A percentile compares a stretch with the other conserved stretches of the same genome.
phyloP scores from a whole-genome alignment of 2,329 filamentous ascomycete genomes.

The Colletotrichum echinochloae region DNA sequence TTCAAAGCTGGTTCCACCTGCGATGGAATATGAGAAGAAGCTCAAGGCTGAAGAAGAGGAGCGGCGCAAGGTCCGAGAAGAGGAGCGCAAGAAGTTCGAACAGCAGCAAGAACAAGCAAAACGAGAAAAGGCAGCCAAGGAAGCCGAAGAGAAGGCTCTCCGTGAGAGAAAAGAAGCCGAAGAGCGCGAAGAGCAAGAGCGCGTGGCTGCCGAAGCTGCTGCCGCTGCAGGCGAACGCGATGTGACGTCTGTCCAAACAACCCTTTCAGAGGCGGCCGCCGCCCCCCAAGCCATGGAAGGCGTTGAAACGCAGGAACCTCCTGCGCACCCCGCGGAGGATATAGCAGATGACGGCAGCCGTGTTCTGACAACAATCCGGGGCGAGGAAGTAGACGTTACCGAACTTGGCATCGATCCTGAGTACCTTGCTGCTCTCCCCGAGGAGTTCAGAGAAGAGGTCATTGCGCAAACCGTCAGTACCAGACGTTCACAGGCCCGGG shows the following conservation, averaged over 20 bases:
- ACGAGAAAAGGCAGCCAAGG: conserved; percentile 75
- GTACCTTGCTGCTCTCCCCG: conserved; percentile 96
- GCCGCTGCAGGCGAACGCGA: conserved; percentile 51
- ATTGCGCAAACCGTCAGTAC: conserved; percentile 90
- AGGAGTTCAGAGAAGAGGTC: conserved; percentile 95
- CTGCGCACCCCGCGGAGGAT: conserved; percentile 48
- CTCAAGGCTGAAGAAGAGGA: conserved; percentile 70
- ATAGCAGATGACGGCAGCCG: conserved; percentile 58
- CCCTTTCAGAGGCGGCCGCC: conserved; percentile 47
- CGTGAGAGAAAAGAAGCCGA: conserved; percentile 78
- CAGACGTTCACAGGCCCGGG: conserved; percentile 80
- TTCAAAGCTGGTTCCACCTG: conserved; percentile 81
- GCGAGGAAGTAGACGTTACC: conserved; percentile 91
- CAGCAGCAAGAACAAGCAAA: conserved; percentile 67
- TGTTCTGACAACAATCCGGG: conserved; percentile 85
- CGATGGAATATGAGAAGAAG: conserved; percentile 83
- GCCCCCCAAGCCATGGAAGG: conserved; percentile 78
- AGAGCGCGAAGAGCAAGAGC: conserved; percentile 72
- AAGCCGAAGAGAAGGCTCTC: conserved; percentile 75
- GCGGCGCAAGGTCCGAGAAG: conserved; percentile 61
- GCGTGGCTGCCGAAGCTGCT: conserved; percentile 71
- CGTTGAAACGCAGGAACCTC: conserved; percentile 67
- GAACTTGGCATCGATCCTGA: conserved; percentile 93
- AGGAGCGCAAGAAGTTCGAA: conserved; percentile 71
- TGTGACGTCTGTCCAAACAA: conserved; percentile 44